These are phyloP conservation scores for Conoideocrella luteorostrata DNA, from an alignment of 2,329 filamentous ascomycete genomes.

Conservation along the genomic window DNA sequence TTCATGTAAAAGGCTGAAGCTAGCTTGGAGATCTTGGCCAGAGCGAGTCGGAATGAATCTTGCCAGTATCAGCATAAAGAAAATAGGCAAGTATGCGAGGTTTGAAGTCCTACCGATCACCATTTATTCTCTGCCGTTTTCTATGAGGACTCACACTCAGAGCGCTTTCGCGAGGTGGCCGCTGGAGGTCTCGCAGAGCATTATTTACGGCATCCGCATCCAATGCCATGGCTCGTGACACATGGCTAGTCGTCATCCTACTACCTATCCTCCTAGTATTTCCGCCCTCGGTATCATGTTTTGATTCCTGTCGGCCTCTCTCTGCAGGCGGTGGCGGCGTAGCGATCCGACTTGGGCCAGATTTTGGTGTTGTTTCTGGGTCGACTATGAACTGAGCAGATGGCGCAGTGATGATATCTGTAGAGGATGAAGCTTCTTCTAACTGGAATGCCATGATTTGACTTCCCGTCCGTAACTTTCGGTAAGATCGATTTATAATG, in stretches of 20 bases:
- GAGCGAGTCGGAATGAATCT: slow-evolving; percentile 95
- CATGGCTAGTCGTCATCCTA: slow-evolving; percentile 28
- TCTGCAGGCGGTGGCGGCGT: slow-evolving; percentile 41
- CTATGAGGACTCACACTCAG: slow-evolving; percentile 49
- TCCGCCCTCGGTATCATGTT: slow-evolving; percentile 29
- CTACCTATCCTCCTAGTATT: slow-evolving; percentile 28
- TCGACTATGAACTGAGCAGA: not conserved
- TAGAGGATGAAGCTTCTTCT: slow-evolving; percentile 18
- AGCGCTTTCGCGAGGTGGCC: slow-evolving; percentile 45
- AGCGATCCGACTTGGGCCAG: slow-evolving; percentile 28
- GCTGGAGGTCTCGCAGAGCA: slow-evolving; percentile 45
- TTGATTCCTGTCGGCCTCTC: slow-evolving; percentile 35
- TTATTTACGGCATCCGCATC: slow-evolving; percentile 45
- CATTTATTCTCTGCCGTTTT: slow-evolving; percentile 55
- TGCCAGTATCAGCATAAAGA: slow-evolving; percentile 17
- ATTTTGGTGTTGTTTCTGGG: not conserved
- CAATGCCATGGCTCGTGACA: slow-evolving; percentile 30
- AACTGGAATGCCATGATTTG: not conserved
- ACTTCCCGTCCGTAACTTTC: not conserved
- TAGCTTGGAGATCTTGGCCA: slow-evolving; percentile 87
- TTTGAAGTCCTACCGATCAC: slow-evolving; percentile 46
- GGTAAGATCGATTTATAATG: not conserved
- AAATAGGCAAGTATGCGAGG: not conserved
- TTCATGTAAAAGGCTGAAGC: slow-evolving; percentile 86
- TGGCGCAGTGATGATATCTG: slow-evolving; percentile 24